Base-by-base conservation (phyloP, 1,139 yeast genomes). In the Yamadazyma oceani region DNA sequence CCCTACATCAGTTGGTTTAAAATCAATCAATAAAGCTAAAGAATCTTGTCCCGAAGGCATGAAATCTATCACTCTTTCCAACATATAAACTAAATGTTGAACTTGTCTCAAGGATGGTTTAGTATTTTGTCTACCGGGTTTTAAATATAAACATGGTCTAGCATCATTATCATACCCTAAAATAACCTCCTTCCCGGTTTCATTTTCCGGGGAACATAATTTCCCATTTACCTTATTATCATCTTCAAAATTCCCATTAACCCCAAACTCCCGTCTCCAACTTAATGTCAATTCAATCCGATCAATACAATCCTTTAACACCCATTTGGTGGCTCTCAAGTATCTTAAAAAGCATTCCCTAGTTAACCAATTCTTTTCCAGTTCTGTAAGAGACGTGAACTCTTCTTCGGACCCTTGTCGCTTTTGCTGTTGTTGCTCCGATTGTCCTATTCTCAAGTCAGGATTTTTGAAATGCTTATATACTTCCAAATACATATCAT, bases 401-500 rank as follows among this genome's bases (percentile, higher is more conserved):
- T 47, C 43, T 7, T 47, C 35, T 8, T 40, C 37, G 29, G 60
- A 58, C 21, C 42, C 45, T 25, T 22, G n/a, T 34, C 54, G 51
- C 31, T 44, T 48, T 37, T 56, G 54, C 33, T 51, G 54, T 32
- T 60, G 55, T n/a, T 66, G 66, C 51, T 78, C 82, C 26, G 62
- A 61, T 5, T 53, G 46, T 0, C 74, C 66, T 4, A 74, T 55
- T 16, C 48, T 48, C 34, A 73, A 60, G 5, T 68, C 74, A 1
- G 71, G 66, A 35, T 72, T 59, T 39, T 67, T 67, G 57, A 88
- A 84, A 59, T 85, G 79, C 31, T 64, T 58, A 37, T 82, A 65
- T 1, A 89, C 86, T 17, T 61, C 57, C 13, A 65, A 52, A 53
- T 83, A 90, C 62, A 80, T 83, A 13, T 56, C 59, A 41, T 69